phyloP scores from a whole-genome alignment of 805 yeast genomes.

The Zygoascus tannicola region DNA sequence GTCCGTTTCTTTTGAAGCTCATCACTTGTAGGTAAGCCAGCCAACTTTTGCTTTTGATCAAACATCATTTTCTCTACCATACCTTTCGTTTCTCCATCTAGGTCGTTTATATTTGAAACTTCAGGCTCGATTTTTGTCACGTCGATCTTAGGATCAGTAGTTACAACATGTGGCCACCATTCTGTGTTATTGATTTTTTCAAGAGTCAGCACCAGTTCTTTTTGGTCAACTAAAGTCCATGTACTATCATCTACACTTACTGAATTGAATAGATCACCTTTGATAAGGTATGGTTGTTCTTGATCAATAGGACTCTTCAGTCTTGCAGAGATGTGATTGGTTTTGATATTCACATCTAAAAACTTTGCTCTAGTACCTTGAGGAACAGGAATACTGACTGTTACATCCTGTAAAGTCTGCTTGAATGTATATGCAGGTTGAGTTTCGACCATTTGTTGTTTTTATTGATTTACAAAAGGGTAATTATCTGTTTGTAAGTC shows the following conservation, averaged over 20 bases:
- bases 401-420: conserved; percentile 37
- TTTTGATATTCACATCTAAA: conserved; percentile 24
- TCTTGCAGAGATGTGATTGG: conserved; percentile 19
- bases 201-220: conserved; percentile 29
- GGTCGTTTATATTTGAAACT: conserved; percentile 31
- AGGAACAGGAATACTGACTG: conserved; percentile 27
- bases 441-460: not conserved
- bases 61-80: conserved; percentile 41
- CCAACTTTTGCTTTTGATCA: conserved; percentile 35
- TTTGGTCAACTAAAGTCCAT: conserved; percentile 35
- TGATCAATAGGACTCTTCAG: conserved; percentile 17
- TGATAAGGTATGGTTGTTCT: conserved; percentile 19
- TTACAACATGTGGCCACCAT: conserved; percentile 42
- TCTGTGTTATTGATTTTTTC: conserved; percentile 31
- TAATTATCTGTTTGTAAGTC: no score
- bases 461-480: no score
- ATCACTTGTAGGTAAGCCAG: conserved; percentile 31
- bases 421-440: conserved; percentile 29
- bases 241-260: conserved; percentile 30
- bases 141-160: conserved; percentile 34
- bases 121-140: conserved; percentile 35
- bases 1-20: conserved; percentile 28
- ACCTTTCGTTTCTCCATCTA: conserved; percentile 35
- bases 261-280: conserved; percentile 30
- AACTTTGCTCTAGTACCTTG: conserved; percentile 29